These are phyloP conservation scores for Gillenia trifoliata DNA, from an alignment of 306 rosid species.

Conservation along the genomic window DNA sequence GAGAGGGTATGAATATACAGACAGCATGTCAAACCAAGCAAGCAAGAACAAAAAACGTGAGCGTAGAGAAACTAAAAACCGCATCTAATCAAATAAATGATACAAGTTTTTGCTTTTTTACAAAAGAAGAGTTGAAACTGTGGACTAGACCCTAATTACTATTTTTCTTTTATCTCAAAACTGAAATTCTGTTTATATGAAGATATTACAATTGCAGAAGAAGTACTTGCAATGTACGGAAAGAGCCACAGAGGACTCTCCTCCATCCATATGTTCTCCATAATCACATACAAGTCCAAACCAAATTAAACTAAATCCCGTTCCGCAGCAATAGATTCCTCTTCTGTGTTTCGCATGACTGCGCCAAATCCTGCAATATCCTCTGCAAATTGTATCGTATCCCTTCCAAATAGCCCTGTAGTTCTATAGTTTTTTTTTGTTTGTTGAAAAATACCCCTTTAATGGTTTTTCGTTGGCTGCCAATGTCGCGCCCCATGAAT, in stretches of 20 bases:
- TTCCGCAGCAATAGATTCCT: not conserved
- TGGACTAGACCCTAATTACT: not conserved
- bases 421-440: not conserved
- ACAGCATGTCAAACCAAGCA: not conserved
- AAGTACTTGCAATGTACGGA: not conserved
- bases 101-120: not conserved
- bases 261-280: not conserved
- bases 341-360: not conserved
- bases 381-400: not conserved
- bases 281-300: conserved; percentile 9
- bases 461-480: not conserved
- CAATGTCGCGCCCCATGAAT: not conserved
- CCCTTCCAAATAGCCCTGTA: not conserved
- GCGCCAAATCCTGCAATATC: not conserved
- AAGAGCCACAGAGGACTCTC: not conserved
- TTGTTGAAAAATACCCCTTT: not conserved
- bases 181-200: not conserved
- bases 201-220: conserved; percentile 10
- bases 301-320: conserved; percentile 11
- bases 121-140: not conserved
- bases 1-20: not conserved
- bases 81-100: not conserved
- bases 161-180: not conserved
- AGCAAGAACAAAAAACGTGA: not conserved
- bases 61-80: not conserved